Conservation (phyloP, 1,139 yeast species). For the Geotrichum candidum region DNA sequence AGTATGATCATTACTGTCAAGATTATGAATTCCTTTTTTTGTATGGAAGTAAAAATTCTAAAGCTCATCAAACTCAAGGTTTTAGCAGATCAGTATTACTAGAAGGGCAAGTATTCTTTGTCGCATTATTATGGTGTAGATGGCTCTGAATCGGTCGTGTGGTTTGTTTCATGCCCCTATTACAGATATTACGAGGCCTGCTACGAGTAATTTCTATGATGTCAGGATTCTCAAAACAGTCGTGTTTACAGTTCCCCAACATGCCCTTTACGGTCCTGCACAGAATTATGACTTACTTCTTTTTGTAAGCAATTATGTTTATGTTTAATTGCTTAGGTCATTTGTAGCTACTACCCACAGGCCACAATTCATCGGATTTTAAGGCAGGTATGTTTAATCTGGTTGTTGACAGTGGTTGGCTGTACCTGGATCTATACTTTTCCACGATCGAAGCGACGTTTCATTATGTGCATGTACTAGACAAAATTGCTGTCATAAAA, state of each 20-base stretch:
- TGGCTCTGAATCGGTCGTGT: no score
- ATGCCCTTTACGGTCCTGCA: neutral
- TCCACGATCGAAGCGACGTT: neutral
- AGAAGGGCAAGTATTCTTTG: no score
- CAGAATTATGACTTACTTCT: neutral
- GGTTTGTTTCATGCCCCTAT: no score
- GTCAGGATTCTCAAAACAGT: neutral
- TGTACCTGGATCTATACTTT: neutral
- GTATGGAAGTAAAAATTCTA: no score
- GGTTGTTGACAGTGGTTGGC: neutral
- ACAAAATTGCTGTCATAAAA: neutral
- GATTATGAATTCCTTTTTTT: neutral
- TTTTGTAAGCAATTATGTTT: neutral
- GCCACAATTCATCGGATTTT: neutral
- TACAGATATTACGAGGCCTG: neutral
- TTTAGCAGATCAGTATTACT: no score
- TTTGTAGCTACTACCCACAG: neutral
- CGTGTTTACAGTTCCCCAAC: neutral
- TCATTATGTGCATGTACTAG: neutral
- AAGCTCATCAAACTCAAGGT: no score
- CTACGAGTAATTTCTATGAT: neutral
- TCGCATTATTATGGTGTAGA: no score
- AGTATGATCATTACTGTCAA: neutral
- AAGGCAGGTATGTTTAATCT: neutral
- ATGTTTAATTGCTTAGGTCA: neutral